Evolutionary conservation across 2,329 filamentous ascomycete genomes (phyloP), one percentile per base, ranked within the genome.

Genomic region (Diplodia intermedia): DNA sequence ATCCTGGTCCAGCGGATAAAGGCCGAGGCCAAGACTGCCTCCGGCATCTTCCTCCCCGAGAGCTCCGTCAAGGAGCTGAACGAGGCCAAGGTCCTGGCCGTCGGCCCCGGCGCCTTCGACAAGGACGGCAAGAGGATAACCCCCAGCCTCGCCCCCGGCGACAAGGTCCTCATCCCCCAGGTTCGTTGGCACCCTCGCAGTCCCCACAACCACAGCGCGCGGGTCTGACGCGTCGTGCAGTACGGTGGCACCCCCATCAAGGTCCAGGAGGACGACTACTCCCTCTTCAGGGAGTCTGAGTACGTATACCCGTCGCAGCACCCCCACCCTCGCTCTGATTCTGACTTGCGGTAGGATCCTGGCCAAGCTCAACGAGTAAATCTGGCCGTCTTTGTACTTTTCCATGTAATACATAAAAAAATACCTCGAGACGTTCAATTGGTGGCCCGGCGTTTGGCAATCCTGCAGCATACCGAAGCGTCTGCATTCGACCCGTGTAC

Each of bases 1-100:
- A 93, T 99, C 75, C 91, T 99, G 72, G 93, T 99, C 75, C 95
- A 99, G 89, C 93, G 95, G 83, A 84, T 97, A 85, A 98, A 98
- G 86, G 92, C 94, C 77, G 94, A 98, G 84, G 83, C 93, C 79
- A 97, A 97, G 88, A 99, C 95, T 61, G 93, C 95, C 75, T 90
- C 90, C 78, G 95, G 95, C 77, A 97, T 99, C 87, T 97, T 96
- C 87, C 91, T 99, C 73, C 95, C 95, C 75, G 95, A 99, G 86
- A 94, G 90, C 71, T 92, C 91, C 77, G 93, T 98, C 79, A 97
- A 99, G 88, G 95, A 99, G 83, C 88, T 98, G 80, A 98, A 97
- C 84, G 94, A 98, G 86, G 95, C 92, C 76, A 94, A 93, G 84
- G 95, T 99, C 67, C 86, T 99, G 70, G 95, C 95, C 71, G 94